Evolutionary conservation across 2,329 filamentous ascomycete genomes (phyloP).

Genomic region (Ceratocystis destructans): DNA sequence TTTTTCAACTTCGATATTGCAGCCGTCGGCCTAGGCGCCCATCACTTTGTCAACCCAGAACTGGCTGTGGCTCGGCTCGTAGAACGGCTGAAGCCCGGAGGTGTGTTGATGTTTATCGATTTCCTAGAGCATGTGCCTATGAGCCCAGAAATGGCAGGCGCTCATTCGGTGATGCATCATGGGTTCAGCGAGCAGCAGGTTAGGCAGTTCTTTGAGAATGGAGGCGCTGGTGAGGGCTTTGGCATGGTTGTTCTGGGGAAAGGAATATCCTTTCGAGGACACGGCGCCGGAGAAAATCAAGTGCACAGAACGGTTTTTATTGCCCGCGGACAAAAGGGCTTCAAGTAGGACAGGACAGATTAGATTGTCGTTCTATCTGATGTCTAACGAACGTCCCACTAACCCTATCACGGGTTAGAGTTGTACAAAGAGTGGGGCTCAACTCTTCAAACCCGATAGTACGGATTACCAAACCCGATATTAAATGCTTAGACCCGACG

Average conservation of each 20-base stretch:
- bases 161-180: constrained; percentile 39
- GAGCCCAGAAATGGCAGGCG: constrained; percentile 22
- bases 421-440: neutral
- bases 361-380: neutral
- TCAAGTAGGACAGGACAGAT: neutral
- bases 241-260: constrained; percentile 40
- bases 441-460: neutral
- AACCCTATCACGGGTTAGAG: neutral
- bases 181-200: constrained; percentile 52
- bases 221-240: constrained; percentile 46
- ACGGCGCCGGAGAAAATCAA: constrained; percentile 27
- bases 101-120: constrained; percentile 54
- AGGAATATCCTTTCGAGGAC: constrained; percentile 32
- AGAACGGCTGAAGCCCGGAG: constrained; percentile 49
- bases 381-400: neutral
- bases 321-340: constrained; percentile 22
- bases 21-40: constrained; percentile 48
- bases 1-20: constrained; percentile 59
- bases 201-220: constrained; percentile 46
- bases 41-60: constrained; percentile 53
- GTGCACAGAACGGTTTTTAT: constrained; percentile 31
- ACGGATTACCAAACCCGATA: neutral
- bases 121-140: constrained; percentile 41
- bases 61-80: constrained; percentile 45
- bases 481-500: neutral